Evolutionary conservation across 2,329 filamentous ascomycete species (phyloP), one percentile per base, ranked within the genome.

Genomic region (Dichotomopilus funicola): DNA sequence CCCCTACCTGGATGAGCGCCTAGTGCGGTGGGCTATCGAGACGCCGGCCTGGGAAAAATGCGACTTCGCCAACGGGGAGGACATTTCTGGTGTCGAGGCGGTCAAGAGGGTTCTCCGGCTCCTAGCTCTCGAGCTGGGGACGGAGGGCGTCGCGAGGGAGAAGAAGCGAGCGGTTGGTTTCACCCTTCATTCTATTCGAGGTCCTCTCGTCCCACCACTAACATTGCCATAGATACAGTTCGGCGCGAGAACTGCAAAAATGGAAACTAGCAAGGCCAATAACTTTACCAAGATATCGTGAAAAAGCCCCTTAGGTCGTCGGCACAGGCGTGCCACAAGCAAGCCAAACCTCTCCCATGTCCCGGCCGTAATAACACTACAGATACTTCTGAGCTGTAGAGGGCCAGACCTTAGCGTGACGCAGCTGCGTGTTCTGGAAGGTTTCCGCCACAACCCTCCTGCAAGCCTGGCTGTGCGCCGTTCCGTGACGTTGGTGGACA

Each of bases 141-240:
- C 97, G 81, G 69, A 69, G 2, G 73, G 71, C 6, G 88, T 91
- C 1, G 86, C 92, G 4, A 73, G 74, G 12, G 91, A 96, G 71
- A 96, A 94, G 78, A 99, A 99, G 73, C 79, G 91, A 66, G 92
- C 92, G 13, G 88, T 91, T 73, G 68, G 85, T n/a, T n/a, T n/a
- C n/a, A n/a, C n/a, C n/a, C n/a, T n/a, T n/a, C n/a, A n/a, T 6
- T 35, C 3, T 6, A 11, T 11, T 36, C 6, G 2, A 5, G 6
- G 31, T 45, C 31, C 3, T 1, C n/a, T 2, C 56, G 12, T n/a
- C n/a, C n/a, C n/a, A n/a, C n/a, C 9, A 27, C n/a, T n/a, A n/a
- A n/a, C n/a, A n/a, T n/a, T n/a, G n/a, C n/a, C n/a, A 54, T 60
- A 86, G 83, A 91, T 91, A 55, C 89, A 94, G 70, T 94, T 94